These are phyloP conservation scores for Zelopaecilomyces penicillatus DNA, from an alignment of 2,329 filamentous ascomycete species.

Conservation along the genomic window DNA sequence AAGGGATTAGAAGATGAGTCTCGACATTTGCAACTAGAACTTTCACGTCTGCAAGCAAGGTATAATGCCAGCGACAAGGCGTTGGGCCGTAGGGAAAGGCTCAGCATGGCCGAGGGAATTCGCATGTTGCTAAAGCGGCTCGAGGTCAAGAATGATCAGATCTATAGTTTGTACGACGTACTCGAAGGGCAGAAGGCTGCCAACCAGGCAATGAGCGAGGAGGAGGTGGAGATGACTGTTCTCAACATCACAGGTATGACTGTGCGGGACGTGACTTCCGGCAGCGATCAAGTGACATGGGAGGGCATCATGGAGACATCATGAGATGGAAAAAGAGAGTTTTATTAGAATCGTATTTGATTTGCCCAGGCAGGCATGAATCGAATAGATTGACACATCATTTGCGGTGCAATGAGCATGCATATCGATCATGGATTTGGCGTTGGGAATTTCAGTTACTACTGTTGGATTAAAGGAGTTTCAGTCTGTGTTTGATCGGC, in stretches of 20 bases:
- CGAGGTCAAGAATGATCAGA: slow-evolving; percentile 67
- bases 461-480: not conserved
- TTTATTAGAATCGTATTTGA: not conserved
- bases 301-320: slow-evolving; percentile 28
- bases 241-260: slow-evolving; percentile 43
- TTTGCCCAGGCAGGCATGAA: too few species aligned
- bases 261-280: slow-evolving; percentile 29
- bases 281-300: slow-evolving; percentile 33
- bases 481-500: too few species aligned
- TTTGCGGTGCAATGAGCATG: slow-evolving; percentile 8
- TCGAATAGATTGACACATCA: too few species aligned
- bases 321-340: slow-evolving; percentile 9
- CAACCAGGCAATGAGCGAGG: slow-evolving; percentile 53
- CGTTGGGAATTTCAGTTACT: slow-evolving; percentile 13
- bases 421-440: slow-evolving; percentile 13
- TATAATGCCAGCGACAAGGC: slow-evolving; percentile 62
- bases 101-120: slow-evolving; percentile 52
- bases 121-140: slow-evolving; percentile 53
- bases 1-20: slow-evolving; percentile 77
- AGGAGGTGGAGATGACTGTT: slow-evolving; percentile 57
- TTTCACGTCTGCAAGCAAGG: slow-evolving; percentile 50
- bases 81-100: slow-evolving; percentile 55
- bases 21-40: slow-evolving; percentile 62
- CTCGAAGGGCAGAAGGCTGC: slow-evolving; percentile 67
- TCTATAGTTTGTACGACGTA: slow-evolving; percentile 78